phyloP scores from a whole-genome alignment of 441 rosid species.

The Erodium texanum region DNA sequence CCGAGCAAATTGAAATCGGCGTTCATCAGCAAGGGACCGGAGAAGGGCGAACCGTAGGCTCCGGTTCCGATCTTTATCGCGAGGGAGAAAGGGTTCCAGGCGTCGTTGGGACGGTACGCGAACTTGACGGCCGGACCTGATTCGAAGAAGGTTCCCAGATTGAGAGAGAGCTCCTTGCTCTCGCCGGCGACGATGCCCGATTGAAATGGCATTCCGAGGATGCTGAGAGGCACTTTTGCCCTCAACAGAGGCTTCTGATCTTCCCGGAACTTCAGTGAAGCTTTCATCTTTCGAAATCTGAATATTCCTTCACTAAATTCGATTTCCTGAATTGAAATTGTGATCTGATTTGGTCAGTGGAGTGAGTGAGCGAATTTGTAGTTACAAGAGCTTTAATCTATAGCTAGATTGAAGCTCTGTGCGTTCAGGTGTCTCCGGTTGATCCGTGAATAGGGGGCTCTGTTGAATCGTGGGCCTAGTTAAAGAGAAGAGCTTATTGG shows the following conservation, averaged over 20 bases:
- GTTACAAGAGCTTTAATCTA: no score
- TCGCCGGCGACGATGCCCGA: constrained; percentile 82
- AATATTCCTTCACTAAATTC: not conserved
- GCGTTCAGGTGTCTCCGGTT: not conserved
- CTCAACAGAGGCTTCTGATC: constrained; percentile 68
- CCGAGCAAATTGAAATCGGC: constrained; percentile 74
- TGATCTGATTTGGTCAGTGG: not conserved
- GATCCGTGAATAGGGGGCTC: no score
- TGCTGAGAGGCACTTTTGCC: constrained; percentile 67
- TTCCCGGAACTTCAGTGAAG: constrained; percentile 80
- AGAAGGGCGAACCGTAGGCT: constrained; percentile 57
- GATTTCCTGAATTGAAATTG: not conserved
- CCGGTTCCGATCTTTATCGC: constrained; percentile 71
- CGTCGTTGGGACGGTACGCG: constrained; percentile 84
- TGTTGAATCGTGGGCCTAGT: no score
- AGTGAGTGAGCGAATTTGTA: not conserved
- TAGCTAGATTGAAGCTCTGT: not conserved
- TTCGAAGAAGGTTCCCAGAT: constrained; percentile 66
- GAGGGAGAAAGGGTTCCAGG: constrained; percentile 74
- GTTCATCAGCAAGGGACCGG: constrained; percentile 68
- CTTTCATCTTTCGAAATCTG: constrained; percentile 48
- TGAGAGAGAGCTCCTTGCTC: constrained; percentile 62
- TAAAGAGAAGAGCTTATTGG: not conserved
- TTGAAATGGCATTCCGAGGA: constrained; percentile 69
- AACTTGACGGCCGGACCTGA: constrained; percentile 68